These are phyloP conservation scores for Erucastrum elatum DNA, from an alignment of 345 rosid genomes.

Conservation along the genomic window DNA sequence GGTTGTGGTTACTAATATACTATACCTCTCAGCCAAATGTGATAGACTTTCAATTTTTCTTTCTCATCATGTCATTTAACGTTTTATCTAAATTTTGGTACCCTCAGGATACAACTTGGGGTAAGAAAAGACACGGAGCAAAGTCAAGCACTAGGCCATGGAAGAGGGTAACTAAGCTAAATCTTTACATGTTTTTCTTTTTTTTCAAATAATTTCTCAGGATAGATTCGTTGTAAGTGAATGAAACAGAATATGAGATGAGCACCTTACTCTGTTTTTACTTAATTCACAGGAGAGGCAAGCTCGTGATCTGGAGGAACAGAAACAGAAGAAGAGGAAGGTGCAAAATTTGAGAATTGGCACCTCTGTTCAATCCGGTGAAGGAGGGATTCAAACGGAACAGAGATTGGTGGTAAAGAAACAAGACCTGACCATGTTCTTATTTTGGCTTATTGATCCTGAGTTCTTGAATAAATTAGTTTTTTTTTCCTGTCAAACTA, in stretches of 20 bases:
- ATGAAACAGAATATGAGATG: not conserved
- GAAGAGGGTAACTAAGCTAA: not conserved
- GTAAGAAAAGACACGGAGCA: not conserved
- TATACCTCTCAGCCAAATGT: not conserved
- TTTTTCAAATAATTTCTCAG: not conserved
- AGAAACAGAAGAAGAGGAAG: not conserved
- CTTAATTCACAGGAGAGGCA: not conserved
- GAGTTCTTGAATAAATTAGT: not conserved
- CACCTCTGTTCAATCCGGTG: not conserved
- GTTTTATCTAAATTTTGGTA: not conserved
- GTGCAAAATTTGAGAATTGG: not conserved
- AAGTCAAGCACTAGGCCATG: not conserved
- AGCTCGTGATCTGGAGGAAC: not conserved
- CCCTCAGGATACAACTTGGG: not conserved
- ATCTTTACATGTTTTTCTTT: not conserved
- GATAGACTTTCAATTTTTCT: not conserved
- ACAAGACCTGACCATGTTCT: not conserved
- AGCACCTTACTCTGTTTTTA: not conserved
- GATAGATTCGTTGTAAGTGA: not conserved
- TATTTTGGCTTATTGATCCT: not conserved
- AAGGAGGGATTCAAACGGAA: not conserved
- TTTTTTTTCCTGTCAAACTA: not conserved
- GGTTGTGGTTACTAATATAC: not conserved
- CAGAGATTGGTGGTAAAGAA: not conserved
- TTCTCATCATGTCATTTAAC: not conserved